phyloP scores from a whole-genome alignment of 495 filamentous ascomycete genomes.

The Saxophila tyrrhenica region DNA sequence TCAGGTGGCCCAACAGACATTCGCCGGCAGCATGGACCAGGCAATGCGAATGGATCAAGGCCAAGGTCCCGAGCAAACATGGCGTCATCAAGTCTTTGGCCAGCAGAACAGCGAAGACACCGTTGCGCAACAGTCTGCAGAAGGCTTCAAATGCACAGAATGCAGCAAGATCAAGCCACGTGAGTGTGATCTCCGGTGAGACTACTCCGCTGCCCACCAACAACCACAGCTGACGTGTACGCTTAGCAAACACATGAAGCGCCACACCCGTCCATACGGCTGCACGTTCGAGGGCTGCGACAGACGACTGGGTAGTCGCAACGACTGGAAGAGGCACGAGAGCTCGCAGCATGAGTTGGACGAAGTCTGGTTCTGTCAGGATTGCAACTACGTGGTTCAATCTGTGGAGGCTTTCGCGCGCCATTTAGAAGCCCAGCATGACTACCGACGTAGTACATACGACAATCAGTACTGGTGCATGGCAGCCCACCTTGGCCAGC shows the following conservation, averaged over 20 bases:
- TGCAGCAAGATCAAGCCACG: conserved; percentile 15
- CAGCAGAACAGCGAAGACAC: not conserved
- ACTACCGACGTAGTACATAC: not conserved
- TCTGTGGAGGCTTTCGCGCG: not conserved
- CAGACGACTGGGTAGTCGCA: conserved; percentile 81
- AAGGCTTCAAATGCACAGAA: not conserved
- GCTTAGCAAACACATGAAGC: conserved; percentile 72
- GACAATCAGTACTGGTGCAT: conserved; percentile 33
- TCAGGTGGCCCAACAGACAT: not conserved
- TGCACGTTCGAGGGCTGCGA: conserved; percentile 68
- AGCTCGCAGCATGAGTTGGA: conserved; percentile 59
- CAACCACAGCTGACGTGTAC: not conserved
- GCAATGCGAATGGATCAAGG: too few relatives aligned
- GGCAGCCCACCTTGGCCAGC: conserved; percentile 53
- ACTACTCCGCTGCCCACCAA: not conserved
- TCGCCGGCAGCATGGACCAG: not conserved
- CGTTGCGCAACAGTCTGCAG: not conserved
- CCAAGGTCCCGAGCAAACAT: too few relatives aligned
- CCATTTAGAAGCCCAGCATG: not conserved
- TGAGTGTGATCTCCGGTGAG: conserved; percentile 52
- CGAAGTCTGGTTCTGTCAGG: not conserved
- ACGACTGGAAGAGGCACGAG: conserved; percentile 96
- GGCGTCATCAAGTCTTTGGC: not conserved
- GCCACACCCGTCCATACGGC: conserved; percentile 76
- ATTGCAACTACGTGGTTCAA: not conserved